Percentiles rank a stretch among this genome's conserved stretches.
Evolutionary conservation across 1,139 yeast genomes (phyloP).

Genomic region (Pichia sp.): DNA sequence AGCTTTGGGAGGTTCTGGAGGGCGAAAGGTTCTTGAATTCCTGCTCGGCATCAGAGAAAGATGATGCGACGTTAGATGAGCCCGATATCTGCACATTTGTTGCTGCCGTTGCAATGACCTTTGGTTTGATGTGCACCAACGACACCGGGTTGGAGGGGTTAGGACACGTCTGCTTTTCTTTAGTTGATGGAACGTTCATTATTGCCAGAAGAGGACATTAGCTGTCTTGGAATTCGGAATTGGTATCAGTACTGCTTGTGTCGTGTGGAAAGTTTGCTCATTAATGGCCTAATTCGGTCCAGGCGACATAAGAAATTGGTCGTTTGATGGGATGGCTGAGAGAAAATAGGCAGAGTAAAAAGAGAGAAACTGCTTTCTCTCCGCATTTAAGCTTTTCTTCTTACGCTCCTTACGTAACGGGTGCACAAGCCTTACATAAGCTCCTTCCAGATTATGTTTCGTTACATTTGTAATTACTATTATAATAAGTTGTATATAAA

Average conservation of each 20-base stretch:
- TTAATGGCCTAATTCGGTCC: neutral
- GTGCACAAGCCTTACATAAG: neutral
- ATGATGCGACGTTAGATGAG: neutral
- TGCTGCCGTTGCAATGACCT: constrained; percentile 8
- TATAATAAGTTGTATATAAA: neutral
- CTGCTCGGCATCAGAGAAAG: constrained; percentile 5
- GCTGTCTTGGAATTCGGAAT: neutral
- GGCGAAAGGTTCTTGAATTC: constrained; percentile 3
- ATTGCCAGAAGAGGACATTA: neutral
- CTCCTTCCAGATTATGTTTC: neutral
- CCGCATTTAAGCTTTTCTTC: neutral
- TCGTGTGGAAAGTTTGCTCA: neutral
- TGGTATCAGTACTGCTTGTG: neutral
- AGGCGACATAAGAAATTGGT: neutral
- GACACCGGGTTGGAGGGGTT: constrained; percentile 11
- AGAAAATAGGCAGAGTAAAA: neutral
- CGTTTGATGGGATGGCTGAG: neutral
- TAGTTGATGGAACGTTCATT: neutral
- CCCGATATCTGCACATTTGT: constrained; percentile 7
- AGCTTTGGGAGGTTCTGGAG: constrained; percentile 10
- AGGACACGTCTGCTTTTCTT: neutral
- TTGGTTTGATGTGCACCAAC: neutral
- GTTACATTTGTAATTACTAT: neutral
- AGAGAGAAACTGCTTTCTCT: neutral
- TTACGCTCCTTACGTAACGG: neutral